phyloP scores from a whole-genome alignment of 1,284 basidiomycete genomes.

The Cryptococcus sp. region DNA sequence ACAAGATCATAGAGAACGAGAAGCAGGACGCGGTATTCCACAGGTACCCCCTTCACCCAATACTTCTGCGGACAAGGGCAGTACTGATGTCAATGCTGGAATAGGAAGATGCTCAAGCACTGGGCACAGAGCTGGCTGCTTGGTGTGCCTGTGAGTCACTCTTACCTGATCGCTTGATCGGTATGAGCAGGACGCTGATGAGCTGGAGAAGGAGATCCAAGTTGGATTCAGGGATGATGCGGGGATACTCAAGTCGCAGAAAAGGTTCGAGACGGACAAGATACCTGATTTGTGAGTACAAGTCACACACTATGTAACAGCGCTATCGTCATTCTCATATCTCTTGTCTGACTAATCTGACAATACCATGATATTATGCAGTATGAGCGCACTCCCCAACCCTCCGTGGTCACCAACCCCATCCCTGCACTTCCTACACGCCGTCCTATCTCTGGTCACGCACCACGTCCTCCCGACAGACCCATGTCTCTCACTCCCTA shows the following conservation, averaged over 20 bases:
- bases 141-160: slow-evolving; percentile 73
- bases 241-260: slow-evolving; percentile 66
- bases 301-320: background rate
- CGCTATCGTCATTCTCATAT: slow-evolving; percentile 1
- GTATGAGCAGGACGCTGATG: background rate
- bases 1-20: slow-evolving; percentile 69
- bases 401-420: slow-evolving; percentile 35
- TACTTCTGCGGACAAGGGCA: background rate
- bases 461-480: slow-evolving; percentile 43
- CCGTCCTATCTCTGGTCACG: slow-evolving; percentile 33
- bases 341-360: background rate
- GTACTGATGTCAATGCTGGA: slow-evolving; percentile 12
- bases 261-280: slow-evolving; percentile 70
- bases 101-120: slow-evolving; percentile 86
- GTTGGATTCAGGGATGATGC: slow-evolving; percentile 87
- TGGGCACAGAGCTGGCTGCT: slow-evolving; percentile 94
- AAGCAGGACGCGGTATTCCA: slow-evolving; percentile 77
- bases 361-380: slow-evolving; percentile 8
- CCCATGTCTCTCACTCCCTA: slow-evolving; percentile 20
- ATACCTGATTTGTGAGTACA: slow-evolving; percentile 62
- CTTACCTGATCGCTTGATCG: background rate
- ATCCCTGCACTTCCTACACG: slow-evolving; percentile 43
- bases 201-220: slow-evolving; percentile 67
- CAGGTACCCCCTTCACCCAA: slow-evolving; percentile 59
- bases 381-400: slow-evolving; percentile 19